Conservation (phyloP, 371 early-diverging fungal species). For the Saksenaea oblongispora region DNA sequence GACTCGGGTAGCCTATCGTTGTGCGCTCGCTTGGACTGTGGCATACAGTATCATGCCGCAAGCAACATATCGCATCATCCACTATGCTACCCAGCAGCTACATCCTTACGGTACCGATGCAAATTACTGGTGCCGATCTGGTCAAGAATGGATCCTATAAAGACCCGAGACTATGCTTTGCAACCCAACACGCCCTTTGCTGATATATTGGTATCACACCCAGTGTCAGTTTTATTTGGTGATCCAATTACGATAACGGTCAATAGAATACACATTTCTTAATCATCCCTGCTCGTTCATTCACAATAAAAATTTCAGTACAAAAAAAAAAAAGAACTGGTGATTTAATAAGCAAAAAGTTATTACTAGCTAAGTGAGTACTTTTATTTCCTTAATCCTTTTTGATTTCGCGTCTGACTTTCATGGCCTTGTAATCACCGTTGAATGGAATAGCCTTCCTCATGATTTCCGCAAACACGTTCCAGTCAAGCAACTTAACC, state of each 20-base stretch:
- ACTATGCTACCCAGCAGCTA: not conserved
- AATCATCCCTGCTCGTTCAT: too few species aligned
- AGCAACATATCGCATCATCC: slow-evolving; percentile 12
- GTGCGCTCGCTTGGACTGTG: slow-evolving; percentile 20
- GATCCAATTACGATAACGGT: too few species aligned
- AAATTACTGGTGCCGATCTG: not conserved
- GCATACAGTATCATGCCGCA: slow-evolving; percentile 25
- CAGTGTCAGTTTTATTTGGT: too few species aligned
- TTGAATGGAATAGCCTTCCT: slow-evolving; percentile 43
- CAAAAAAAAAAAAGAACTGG: too few species aligned
- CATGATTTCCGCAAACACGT: slow-evolving; percentile 56
- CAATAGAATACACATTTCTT: too few species aligned
- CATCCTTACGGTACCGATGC: not conserved
- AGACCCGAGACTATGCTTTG: too few species aligned
- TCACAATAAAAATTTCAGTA: too few species aligned
- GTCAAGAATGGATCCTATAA: not conserved
- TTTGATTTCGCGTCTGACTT: slow-evolving; percentile 34
- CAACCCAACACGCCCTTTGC: too few species aligned
- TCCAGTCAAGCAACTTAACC: slow-evolving; percentile 52
- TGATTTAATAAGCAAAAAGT: not conserved
- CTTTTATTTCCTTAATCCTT: slow-evolving; percentile 11
- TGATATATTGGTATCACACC: too few species aligned
- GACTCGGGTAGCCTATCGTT: slow-evolving; percentile 17
- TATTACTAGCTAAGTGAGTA: not conserved
- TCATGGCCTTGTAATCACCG: slow-evolving; percentile 59